Evolutionary conservation across 768 basidiomycete species (phyloP), one percentile per base, ranked within the genome.

Genomic region (Leccinellum albellum): DNA sequence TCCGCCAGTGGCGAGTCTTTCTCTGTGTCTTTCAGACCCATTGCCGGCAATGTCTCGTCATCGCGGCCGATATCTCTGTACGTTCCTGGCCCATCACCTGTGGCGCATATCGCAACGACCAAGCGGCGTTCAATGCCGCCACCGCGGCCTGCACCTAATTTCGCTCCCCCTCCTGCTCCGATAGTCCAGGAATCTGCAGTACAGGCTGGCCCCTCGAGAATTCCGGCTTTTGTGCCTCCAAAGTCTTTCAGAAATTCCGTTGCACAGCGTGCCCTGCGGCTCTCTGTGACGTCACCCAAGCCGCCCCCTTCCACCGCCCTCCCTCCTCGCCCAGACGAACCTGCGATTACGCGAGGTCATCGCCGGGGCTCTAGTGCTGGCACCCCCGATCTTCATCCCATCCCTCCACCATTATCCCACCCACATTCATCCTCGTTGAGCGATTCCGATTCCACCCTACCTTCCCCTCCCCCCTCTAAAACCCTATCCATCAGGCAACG

Each of bases 91-190:
- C 55, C 61, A 23, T 61, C 58, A 20, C 54, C 58, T 14, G 49
- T 61, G 37, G 54, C 60, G 10, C 50, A 63, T 51, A 49, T 51
- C 29, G 61, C 58, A 33, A 73, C 76, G 5, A 61, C 76, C 29
- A 79, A 85, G 63, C 78, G 89, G 40, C 65, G 74, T 20, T 89
- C 87, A 4, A 80, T 88, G 69, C 88, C 89, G 3, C 89, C 89
- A 17, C 87, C 83, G 28, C 84, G 87, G 14, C 89, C 89, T 29
- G 82, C 86, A 4, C 88, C 90, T 0, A 86, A 80, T 26, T 79
- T 79, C 50, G 86, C 88, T 6, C 81, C 86, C 15, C 88, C 89
- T 14, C 85, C 86, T 49, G 83, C 88, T 7, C 89, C 88, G 4
- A 66, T 61, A 33, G 62, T 68, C 37, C 66, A 62, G n/a, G 61